These are phyloP conservation scores for Hygrophorus pudorinus DNA, from an alignment of 768 basidiomycete genomes.

Conservation along the genomic window DNA sequence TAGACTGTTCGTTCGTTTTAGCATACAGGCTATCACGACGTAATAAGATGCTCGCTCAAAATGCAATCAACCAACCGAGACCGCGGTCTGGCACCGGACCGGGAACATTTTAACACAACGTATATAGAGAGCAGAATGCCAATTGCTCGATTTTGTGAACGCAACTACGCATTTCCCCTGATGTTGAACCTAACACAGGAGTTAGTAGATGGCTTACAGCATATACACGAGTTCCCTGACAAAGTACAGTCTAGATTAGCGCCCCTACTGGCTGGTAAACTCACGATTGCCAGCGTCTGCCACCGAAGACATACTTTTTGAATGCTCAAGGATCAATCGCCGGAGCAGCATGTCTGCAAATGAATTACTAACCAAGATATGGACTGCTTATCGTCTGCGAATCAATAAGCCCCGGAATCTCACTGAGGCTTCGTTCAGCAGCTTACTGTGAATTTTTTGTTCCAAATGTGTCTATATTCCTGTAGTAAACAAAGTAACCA, in stretches of 20 bases:
- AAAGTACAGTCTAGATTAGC: constrained; percentile 16
- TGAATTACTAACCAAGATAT: constrained; percentile 1
- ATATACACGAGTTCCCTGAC: constrained; percentile 17
- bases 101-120: constrained; percentile 11
- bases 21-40: background rate
- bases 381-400: background rate
- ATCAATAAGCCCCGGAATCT: background rate
- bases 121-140: constrained; percentile 7
- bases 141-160: constrained; percentile 10
- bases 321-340: no score
- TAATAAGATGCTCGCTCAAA: constrained; percentile 13
- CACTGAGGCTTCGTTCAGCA: background rate
- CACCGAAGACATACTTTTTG: no score
- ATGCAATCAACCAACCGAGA: constrained; percentile 15
- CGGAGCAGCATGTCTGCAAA: background rate
- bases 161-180: constrained; percentile 9
- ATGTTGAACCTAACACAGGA: background rate
- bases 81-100: constrained; percentile 10
- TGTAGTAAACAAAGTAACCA: constrained; percentile 17
- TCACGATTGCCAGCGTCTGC: no score
- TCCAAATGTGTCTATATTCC: constrained; percentile 18
- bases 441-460: constrained; percentile 14
- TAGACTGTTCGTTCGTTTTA: constrained; percentile 5
- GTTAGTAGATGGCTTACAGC: constrained; percentile 9
- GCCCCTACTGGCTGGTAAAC: constrained; percentile 15